phyloP scores from a whole-genome alignment of 495 filamentous ascomycete genomes.

The Eremomyces bilateralis region DNA sequence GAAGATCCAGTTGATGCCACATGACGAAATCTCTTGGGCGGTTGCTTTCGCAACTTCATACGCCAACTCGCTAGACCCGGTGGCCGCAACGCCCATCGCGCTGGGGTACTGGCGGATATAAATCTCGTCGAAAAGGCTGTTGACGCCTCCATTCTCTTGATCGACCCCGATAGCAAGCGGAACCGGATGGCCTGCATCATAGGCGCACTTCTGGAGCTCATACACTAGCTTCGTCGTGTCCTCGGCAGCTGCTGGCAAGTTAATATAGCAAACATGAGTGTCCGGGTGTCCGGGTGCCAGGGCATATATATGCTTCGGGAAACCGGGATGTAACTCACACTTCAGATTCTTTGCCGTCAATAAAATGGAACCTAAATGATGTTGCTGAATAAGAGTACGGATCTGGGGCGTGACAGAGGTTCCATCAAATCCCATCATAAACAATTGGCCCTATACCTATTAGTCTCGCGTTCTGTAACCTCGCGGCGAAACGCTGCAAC shows the following conservation, averaged over 20 bases:
- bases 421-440: slow-evolving; percentile 93
- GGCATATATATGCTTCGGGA: slow-evolving; percentile 1
- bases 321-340: slow-evolving; percentile 28
- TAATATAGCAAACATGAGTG: not conserved
- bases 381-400: slow-evolving; percentile 59
- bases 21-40: slow-evolving; percentile 62
- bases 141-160: slow-evolving; percentile 89
- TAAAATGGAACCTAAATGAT: slow-evolving; percentile 66
- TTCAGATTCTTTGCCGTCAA: slow-evolving; percentile 80
- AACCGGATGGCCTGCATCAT: slow-evolving; percentile 65
- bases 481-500: too few relatives aligned
- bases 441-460: slow-evolving; percentile 66
- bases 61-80: slow-evolving; percentile 53
- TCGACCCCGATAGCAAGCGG: slow-evolving; percentile 70
- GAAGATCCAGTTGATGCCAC: slow-evolving; percentile 78
- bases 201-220: slow-evolving; percentile 70
- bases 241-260: slow-evolving; percentile 40
- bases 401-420: slow-evolving; percentile 73
- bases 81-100: slow-evolving; percentile 76
- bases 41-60: slow-evolving; percentile 72
- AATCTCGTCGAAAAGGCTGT: slow-evolving; percentile 78
- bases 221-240: slow-evolving; percentile 62
- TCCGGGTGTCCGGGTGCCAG: too few relatives aligned
- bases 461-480: too few relatives aligned
- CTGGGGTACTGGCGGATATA: slow-evolving; percentile 82